A percentile compares a stretch with the other conserved stretches of the same genome.
phyloP scores from a whole-genome alignment of 345 rosid species.

The Salix purpurea region DNA sequence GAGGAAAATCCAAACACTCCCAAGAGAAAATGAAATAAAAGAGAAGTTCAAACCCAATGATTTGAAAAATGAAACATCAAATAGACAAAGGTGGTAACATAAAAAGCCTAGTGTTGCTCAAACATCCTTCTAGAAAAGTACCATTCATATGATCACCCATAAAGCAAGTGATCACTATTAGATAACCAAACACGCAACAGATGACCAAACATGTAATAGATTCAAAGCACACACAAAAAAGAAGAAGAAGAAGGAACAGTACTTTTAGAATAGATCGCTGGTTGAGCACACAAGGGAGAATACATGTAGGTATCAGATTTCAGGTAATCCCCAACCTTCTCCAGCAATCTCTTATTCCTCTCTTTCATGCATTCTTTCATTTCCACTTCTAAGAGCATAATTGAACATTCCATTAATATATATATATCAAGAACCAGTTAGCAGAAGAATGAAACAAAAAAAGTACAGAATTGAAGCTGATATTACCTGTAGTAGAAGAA shows the following conservation, averaged over 20 bases:
- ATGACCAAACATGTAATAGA: too few relatives aligned
- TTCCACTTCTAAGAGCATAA: constrained; percentile 15
- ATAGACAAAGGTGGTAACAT: too few relatives aligned
- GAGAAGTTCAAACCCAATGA: too few relatives aligned
- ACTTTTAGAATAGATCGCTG: constrained; percentile 5
- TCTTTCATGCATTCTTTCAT: constrained; percentile 16
- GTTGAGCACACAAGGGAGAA: constrained; percentile 26
- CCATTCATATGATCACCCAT: too few relatives aligned
- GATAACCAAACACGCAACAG: too few relatives aligned
- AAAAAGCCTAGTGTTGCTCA: too few relatives aligned
- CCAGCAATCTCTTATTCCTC: constrained; percentile 25
- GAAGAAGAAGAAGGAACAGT: neutral
- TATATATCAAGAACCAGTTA: neutral
- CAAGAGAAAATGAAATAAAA: too few relatives aligned
- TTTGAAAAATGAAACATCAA: too few relatives aligned
- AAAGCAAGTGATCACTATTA: too few relatives aligned
- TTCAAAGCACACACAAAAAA: neutral
- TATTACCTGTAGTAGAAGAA: constrained; percentile 14
- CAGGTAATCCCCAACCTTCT: constrained; percentile 40
- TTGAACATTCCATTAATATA: neutral
- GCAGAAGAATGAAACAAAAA: neutral
- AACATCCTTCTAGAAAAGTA: too few relatives aligned
- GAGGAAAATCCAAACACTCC: too few relatives aligned
- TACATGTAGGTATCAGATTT: constrained; percentile 46
- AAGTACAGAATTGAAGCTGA: neutral